Conservation (phyloP, 176 grass and related monocot genomes). For the Cocos nucifera region DNA sequence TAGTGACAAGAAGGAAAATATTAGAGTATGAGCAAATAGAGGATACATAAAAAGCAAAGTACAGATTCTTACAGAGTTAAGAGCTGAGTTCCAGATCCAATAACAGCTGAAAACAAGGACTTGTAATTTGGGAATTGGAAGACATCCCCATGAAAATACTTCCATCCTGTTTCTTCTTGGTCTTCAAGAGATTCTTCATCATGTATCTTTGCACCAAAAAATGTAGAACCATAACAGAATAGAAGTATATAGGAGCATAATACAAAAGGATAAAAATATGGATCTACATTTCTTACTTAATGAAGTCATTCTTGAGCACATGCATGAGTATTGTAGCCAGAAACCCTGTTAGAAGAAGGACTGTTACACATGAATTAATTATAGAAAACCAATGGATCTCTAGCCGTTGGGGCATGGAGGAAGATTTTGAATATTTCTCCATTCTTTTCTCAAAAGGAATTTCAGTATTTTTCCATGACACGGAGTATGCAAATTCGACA, state of each 20-base stretch:
- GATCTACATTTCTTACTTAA: constrained; percentile 4
- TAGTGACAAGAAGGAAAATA: neutral
- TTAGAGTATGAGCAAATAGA: neutral
- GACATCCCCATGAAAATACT: constrained; percentile 18
- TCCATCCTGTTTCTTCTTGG: constrained; percentile 12
- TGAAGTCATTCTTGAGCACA: constrained; percentile 18
- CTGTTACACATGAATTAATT: constrained; percentile 15
- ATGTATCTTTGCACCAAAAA: neutral
- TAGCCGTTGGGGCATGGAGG: constrained; percentile 12
- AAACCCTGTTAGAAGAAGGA: constrained; percentile 20
- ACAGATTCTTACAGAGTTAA: constrained; percentile 3
- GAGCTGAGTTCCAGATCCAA: constrained; percentile 16
- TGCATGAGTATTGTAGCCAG: constrained; percentile 17
- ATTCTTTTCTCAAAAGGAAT: constrained; percentile 10
- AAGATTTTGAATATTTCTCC: constrained; percentile 14
- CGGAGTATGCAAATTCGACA: constrained; percentile 5
- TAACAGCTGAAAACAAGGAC: constrained; percentile 11
- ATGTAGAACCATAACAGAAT: too few species aligned
- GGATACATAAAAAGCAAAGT: neutral
- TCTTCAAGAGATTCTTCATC: constrained; percentile 16
- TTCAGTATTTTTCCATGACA: constrained; percentile 9
- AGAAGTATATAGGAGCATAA: neutral
- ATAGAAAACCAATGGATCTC: constrained; percentile 22
- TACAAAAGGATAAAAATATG: neutral
- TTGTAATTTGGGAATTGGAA: constrained; percentile 10